Conservation (phyloP, 2,329 filamentous ascomycete species). For the Spiromastix sp. region DNA sequence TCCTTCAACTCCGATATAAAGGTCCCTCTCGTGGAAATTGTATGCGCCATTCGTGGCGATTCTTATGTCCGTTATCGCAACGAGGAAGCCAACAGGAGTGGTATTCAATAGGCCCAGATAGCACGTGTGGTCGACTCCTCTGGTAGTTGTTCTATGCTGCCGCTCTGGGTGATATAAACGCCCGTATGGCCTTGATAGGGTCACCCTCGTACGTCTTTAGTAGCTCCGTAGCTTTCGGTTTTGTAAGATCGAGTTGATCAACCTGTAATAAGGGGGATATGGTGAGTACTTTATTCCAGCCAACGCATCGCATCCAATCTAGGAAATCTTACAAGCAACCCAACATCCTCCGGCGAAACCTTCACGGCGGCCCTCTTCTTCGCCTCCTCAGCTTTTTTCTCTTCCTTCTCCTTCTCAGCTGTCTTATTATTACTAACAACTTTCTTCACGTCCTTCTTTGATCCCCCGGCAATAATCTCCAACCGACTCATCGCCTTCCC, state of each 20-base stretch:
- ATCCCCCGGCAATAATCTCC: conserved; percentile 29
- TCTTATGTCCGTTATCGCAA: too few species aligned
- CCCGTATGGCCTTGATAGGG: conserved; percentile 29
- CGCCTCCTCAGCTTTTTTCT: conserved; percentile 14
- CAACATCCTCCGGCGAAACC: conserved; percentile 35
- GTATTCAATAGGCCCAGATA: too few species aligned
- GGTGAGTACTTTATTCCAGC: too few species aligned
- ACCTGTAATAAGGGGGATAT: conserved; percentile 21
- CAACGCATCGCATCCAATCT: conserved; percentile 1
- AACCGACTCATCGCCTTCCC: conserved; percentile 39
- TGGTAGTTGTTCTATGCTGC: too few species aligned
- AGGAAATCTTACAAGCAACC: conserved; percentile 30
- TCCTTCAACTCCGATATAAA: too few species aligned
- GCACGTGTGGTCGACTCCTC: too few species aligned
- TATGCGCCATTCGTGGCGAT: too few species aligned
- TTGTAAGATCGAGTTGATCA: conserved; percentile 36
- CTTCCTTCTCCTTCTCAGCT: conserved; percentile 20
- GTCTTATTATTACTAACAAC: conserved; percentile 10
- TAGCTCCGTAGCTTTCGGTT: conserved; percentile 37
- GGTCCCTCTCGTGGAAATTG: too few species aligned
- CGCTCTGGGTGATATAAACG: conserved; percentile 30
- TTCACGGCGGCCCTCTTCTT: conserved; percentile 35
- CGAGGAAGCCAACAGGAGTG: too few species aligned
- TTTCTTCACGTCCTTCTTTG: conserved; percentile 15
- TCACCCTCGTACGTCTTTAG: conserved; percentile 37